A percentile compares a stretch with the other conserved stretches of the same genome.
Conservation (phyloP, 164 flowering plant species). For the Stephania cephalantha region DNA sequence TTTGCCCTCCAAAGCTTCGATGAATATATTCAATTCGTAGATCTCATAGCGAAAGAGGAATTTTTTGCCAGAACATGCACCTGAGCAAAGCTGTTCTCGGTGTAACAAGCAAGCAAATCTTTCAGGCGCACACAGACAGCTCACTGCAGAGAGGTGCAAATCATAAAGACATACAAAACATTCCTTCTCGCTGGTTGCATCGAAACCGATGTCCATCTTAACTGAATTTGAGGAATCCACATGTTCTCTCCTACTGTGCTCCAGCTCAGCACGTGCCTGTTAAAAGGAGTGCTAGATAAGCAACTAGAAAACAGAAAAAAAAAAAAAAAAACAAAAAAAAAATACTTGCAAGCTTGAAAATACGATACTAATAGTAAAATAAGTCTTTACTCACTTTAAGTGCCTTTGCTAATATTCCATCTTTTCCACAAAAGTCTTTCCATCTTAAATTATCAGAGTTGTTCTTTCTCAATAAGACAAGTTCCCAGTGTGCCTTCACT, state of each 20-base stretch:
- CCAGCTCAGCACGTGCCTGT: constrained; percentile 50
- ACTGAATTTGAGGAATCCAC: constrained; percentile 33
- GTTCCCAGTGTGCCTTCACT: constrained; percentile 62
- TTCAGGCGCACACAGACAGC: constrained; percentile 60
- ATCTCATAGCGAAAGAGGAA: constrained; percentile 59
- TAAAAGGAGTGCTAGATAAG: constrained; percentile 11
- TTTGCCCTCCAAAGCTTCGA: constrained; percentile 72
- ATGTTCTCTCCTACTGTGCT: constrained; percentile 41
- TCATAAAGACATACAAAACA: constrained; percentile 57
- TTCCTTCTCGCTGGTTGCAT: constrained; percentile 44
- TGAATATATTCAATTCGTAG: constrained; percentile 46
- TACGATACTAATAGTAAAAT: not conserved
- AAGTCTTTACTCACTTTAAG: constrained; percentile 47
- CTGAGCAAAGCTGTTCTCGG: constrained; percentile 61
- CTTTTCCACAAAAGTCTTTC: constrained; percentile 52
- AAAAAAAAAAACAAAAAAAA: not conserved
- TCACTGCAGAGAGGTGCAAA: constrained; percentile 61
- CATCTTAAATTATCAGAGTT: constrained; percentile 41
- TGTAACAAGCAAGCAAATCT: constrained; percentile 61
- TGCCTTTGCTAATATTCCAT: constrained; percentile 55
- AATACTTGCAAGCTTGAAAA: not conserved
- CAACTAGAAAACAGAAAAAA: not conserved
- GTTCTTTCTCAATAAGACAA: constrained; percentile 31
- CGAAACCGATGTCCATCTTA: constrained; percentile 51
- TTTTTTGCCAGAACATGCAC: constrained; percentile 46